Evolutionary conservation across 75 land plant genomes (phyloP).

Genomic region (Cupressus sempervirens): DNA sequence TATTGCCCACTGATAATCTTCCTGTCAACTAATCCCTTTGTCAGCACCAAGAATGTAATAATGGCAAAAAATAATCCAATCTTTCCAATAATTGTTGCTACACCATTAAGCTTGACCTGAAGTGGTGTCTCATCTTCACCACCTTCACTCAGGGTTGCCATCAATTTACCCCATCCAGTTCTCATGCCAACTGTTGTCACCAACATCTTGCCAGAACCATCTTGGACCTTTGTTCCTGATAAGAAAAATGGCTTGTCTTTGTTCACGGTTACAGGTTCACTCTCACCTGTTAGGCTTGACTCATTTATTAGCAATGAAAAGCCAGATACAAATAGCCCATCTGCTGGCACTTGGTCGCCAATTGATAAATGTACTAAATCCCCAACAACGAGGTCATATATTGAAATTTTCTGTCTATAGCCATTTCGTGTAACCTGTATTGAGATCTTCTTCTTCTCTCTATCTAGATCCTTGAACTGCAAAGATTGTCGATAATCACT

Average conservation of each 20-base stretch:
- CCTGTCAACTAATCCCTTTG: slow-evolving; percentile 34
- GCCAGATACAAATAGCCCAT: slow-evolving; percentile 81
- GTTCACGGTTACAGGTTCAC: slow-evolving; percentile 68
- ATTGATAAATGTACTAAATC: slow-evolving; percentile 74
- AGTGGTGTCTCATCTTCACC: slow-evolving; percentile 90
- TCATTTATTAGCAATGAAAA: slow-evolving; percentile 77
- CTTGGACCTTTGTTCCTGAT: slow-evolving; percentile 84
- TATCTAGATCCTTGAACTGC: slow-evolving; percentile 87
- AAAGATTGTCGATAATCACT: slow-evolving; percentile 95
- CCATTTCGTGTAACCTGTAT: slow-evolving; percentile 72
- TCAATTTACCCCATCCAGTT: slow-evolving; percentile 87
- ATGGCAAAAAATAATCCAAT: slow-evolving; percentile 74
- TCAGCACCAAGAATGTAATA: slow-evolving; percentile 71
- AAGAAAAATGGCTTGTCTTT: slow-evolving; percentile 69
- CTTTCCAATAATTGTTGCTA: slow-evolving; percentile 83
- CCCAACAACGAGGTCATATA: slow-evolving; percentile 78
- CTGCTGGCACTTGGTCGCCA: slow-evolving; percentile 90
- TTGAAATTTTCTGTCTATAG: slow-evolving; percentile 62
- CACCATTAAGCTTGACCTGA: slow-evolving; percentile 85
- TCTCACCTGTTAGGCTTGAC: slow-evolving; percentile 86
- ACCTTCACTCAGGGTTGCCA: slow-evolving; percentile 84
- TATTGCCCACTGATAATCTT: slow-evolving; percentile 40
- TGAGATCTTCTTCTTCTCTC: slow-evolving; percentile 86
- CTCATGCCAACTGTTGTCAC: slow-evolving; percentile 90
- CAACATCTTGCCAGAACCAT: slow-evolving; percentile 83